Evolutionary conservation across 805 yeast genomes (phyloP), one percentile per base, ranked within the genome.

Genomic region (Wickerhamiella brachini): DNA sequence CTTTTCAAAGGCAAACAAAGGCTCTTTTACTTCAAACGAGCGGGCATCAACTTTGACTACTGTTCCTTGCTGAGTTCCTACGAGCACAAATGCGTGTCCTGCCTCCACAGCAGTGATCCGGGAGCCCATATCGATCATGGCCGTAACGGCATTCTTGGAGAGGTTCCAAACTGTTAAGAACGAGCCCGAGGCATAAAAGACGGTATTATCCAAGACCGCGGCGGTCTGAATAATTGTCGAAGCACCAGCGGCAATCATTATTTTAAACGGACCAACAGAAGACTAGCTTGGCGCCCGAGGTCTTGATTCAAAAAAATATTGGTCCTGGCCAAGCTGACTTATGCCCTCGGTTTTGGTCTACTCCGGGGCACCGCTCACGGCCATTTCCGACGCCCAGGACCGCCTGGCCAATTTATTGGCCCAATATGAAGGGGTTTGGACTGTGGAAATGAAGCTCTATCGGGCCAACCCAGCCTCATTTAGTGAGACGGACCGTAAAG

Each of bases 301-400:
- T 3, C 20, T 38, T 38, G 34, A 29, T 29, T 12, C 34, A 29
- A 29, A 29, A 29, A 29, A 29, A 29, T 29, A 29, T 12, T 29
- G 34, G 34, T 15, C 12, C 12, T 9, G 34, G 34, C 15, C 34
- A 7, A 29, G 41, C 41, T 37, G 41, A 37, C 41, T 37, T 22
- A 44, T 44, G 46, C 46, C 46, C 20, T 44, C 46, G 34, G 31
- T 45, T 13, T 29, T 45, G 23, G 18, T 45, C 17, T 56, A 57
- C 46, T 44, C 57, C 22, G 43, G 31, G 26, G 57, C 54, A 47
- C 58, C 60, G 12, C 50, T 60, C 10, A 57, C 70, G 15, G 75
- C 83, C 5, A 82, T 85, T 31, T 71, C 84, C 0, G 74, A 76
- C 44, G 77, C 83, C 59, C 88, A 83, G 61, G 94, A 85, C 63